Conservation (phyloP, 2,329 filamentous ascomycete species). For the Periglandula ipomoeae region DNA sequence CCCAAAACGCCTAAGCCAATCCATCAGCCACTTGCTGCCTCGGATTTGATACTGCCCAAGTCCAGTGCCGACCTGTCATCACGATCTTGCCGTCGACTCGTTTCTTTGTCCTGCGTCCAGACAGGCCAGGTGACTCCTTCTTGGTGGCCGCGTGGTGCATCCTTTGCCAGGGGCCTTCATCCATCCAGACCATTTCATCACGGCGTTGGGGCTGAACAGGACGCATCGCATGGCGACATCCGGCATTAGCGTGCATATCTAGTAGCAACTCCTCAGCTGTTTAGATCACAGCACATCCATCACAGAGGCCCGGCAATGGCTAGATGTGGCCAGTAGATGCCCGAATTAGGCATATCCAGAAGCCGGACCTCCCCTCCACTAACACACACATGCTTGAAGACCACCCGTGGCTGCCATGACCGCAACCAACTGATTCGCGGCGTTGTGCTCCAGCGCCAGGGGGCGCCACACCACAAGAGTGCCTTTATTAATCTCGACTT, state of each 20-base stretch:
- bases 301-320: background rate
- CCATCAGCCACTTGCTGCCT: no score
- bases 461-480: conserved; percentile 1
- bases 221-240: conserved; percentile 3
- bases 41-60: no score
- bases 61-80: background rate
- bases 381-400: no score
- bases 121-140: background rate
- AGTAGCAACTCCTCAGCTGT: background rate
- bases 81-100: background rate
- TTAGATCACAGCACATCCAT: background rate
- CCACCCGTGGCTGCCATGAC: background rate
- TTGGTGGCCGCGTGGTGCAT: background rate
- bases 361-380: background rate
- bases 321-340: background rate
- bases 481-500: background rate
- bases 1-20: no score
- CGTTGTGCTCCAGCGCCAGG: background rate
- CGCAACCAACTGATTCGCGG: background rate
- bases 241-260: background rate
- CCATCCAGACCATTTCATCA: background rate
- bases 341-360: background rate
- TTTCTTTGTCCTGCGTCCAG: background rate
- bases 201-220: background rate
- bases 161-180: background rate